Evolutionary conservation across 331 rosid species (phyloP), one percentile per base, ranked within the genome.

Genomic region (Phaseolus coccineus): DNA sequence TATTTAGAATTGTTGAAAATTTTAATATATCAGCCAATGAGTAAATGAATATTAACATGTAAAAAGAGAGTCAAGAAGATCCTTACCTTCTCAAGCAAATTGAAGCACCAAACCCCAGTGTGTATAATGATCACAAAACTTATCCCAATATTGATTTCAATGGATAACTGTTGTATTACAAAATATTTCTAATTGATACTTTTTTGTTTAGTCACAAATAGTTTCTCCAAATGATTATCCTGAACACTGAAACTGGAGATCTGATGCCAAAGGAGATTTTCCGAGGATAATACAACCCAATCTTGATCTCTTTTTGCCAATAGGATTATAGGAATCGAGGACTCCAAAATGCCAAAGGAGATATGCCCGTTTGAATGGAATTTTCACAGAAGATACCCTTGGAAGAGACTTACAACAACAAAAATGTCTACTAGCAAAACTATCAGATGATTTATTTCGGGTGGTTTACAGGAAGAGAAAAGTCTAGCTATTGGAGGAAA

Each of bases 341-440:
- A 91, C 91, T 83, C 89, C 79, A 75, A 85, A 85, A 88, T 91
- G 97, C 97, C 97, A 95, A 92, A 95, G 94, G 90, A 95, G 97
- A 92, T 92, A 86, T 94, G 97, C 97, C 98, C 94, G 73, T 65
- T 82, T 79, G 81, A 85, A 73, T 69, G 82, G 80, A 89, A 50
- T 85, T 80, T 84, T 85, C 12, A 73, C 83, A 10, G 72, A 80
- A 70, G 83, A 85, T 86, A 83, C 83, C 79, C 71, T 76, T 78
- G 78, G 72, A 73, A 67, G 75, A 78, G 79, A 76, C 33, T 85
- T 86, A 80, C 76, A 71, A 82, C 50, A 46, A 83, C 71, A 80
- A 87, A 42, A 78, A 83, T 74, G 72, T 71, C 53, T 76, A 79
- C 39, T 70, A 77, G 65, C 69, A 75, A 68, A 74, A 85, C 83